Percentiles rank a stretch among this genome's conserved stretches.
These are phyloP conservation scores for Citrus unshiu DNA, from an alignment of 345 rosid genomes.

Conservation along the genomic window DNA sequence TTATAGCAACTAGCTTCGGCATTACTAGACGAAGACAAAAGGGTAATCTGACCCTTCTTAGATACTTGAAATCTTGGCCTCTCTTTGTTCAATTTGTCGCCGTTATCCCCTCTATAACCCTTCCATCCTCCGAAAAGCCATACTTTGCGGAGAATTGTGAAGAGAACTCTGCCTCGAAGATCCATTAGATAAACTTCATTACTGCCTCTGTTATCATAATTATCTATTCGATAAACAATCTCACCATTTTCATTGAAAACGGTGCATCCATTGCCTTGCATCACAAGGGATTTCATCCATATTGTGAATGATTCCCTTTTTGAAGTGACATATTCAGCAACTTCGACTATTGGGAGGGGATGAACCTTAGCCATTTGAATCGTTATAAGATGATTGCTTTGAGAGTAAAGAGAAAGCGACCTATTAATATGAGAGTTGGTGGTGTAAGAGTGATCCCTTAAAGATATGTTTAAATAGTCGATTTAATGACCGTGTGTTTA, in stretches of 20 bases:
- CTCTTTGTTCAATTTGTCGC: not conserved
- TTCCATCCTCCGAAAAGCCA: slow-evolving; percentile 30
- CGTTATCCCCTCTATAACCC: slow-evolving; percentile 21
- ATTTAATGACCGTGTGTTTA: not conserved
- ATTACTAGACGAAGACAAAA: not conserved
- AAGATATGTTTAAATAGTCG: not conserved
- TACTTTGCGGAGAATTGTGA: slow-evolving; percentile 49
- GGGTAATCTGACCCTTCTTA: slow-evolving; percentile 21
- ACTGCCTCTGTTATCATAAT: slow-evolving; percentile 45
- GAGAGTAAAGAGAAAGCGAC: not conserved
- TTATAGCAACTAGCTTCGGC: slow-evolving; percentile 7
- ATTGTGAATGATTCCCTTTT: slow-evolving; percentile 50
- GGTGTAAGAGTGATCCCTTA: not conserved
- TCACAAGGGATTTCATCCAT: slow-evolving; percentile 72
- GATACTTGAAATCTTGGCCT: slow-evolving; percentile 34
- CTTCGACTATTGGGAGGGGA: slow-evolving; percentile 27
- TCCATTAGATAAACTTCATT: slow-evolving; percentile 59
- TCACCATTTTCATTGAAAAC: slow-evolving; percentile 51
- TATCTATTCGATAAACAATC: slow-evolving; percentile 53
- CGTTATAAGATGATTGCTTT: not conserved
- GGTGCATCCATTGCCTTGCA: slow-evolving; percentile 62
- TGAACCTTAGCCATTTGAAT: slow-evolving; percentile 43
- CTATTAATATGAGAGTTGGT: not conserved
- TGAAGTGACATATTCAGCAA: slow-evolving; percentile 21
- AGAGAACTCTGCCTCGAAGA: slow-evolving; percentile 50